Evolutionary conservation across 169 alveolate species (phyloP).

Genomic region (Plasmodium sp.): DNA sequence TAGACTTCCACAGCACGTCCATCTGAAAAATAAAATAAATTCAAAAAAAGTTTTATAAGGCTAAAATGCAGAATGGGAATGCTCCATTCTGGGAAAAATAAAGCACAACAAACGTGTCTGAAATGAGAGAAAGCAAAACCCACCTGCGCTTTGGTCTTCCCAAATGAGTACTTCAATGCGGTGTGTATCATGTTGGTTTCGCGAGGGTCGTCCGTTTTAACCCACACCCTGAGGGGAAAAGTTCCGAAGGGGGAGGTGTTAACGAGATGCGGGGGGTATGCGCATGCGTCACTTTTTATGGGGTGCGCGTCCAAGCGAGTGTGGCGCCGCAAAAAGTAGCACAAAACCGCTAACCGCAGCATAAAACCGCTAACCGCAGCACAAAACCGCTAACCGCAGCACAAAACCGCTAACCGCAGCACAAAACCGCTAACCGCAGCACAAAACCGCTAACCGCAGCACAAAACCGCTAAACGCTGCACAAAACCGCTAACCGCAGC

Average conservation of each 20-base stretch:
- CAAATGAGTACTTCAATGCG: constrained; percentile 52
- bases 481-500: too few relatives aligned
- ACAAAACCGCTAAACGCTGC: too few relatives aligned
- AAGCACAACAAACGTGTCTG: background rate
- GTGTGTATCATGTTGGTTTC: constrained; percentile 46
- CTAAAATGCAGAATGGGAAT: background rate
- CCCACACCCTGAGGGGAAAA: constrained; percentile 57
- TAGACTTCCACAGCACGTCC: constrained; percentile 71
- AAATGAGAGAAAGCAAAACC: background rate
- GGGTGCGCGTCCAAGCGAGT: background rate
- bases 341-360: background rate
- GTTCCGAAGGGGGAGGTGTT: background rate
- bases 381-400: background rate
- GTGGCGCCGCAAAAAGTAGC: background rate
- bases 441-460: too few relatives aligned
- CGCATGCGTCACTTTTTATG: background rate
- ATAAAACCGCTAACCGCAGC: background rate
- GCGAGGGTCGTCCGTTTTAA: constrained; percentile 64
- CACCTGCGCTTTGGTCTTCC: constrained; percentile 67
- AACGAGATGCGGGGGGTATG: background rate
- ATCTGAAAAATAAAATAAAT: constrained; percentile 28
- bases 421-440: too few relatives aligned
- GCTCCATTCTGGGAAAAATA: background rate
- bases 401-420: background rate
- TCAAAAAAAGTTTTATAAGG: constrained; percentile 9